These are phyloP conservation scores for Berkeleyomyces rouxiae DNA, from an alignment of 2,329 filamentous ascomycete species.

Conservation along the genomic window DNA sequence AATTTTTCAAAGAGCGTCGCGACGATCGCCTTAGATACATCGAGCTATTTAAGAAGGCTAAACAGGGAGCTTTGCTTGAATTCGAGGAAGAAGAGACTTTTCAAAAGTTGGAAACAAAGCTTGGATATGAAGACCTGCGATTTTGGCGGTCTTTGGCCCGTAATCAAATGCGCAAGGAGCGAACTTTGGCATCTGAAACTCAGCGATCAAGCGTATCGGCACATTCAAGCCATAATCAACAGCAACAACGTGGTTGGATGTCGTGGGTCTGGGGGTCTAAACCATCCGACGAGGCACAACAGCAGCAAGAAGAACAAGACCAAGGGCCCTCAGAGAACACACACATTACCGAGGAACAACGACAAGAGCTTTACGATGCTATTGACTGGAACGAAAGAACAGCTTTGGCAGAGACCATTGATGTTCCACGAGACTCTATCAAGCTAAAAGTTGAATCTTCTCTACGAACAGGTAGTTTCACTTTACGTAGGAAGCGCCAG, in stretches of 20 bases:
- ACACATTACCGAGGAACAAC: slow-evolving; percentile 85
- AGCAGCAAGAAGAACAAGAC: slow-evolving; percentile 27
- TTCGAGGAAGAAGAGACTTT: slow-evolving; percentile 56
- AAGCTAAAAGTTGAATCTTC: slow-evolving; percentile 87
- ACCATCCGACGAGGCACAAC: slow-evolving; percentile 28
- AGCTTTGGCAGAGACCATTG: slow-evolving; percentile 70
- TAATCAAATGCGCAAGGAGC: slow-evolving; percentile 83
- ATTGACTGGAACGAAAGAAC: slow-evolving; percentile 99
- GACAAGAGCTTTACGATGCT: slow-evolving; percentile 88
- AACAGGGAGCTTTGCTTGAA: slow-evolving; percentile 52
- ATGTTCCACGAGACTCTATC: slow-evolving; percentile 76
- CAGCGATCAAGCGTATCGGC: slow-evolving; percentile 29
- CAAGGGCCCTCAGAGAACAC: slow-evolving; percentile 40
- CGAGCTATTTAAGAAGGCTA: slow-evolving; percentile 87
- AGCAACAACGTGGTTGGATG: slow-evolving; percentile 71
- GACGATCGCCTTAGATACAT: slow-evolving; percentile 85
- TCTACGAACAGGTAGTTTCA: slow-evolving; percentile 92
- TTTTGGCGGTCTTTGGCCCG: slow-evolving; percentile 94
- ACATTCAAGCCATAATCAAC: slow-evolving; percentile 44
- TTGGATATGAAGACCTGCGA: slow-evolving; percentile 84
- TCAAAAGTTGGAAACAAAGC: slow-evolving; percentile 64
- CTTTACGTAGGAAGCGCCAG: slow-evolving; percentile 70
- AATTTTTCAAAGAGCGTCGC: slow-evolving; percentile 78
- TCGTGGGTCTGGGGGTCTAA: slow-evolving; percentile 85
- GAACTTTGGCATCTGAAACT: slow-evolving; percentile 4